Evolutionary conservation across 1,139 yeast genomes (phyloP), one percentile per base, ranked within the genome.

Genomic region (Saccharomycopsis phalli): DNA sequence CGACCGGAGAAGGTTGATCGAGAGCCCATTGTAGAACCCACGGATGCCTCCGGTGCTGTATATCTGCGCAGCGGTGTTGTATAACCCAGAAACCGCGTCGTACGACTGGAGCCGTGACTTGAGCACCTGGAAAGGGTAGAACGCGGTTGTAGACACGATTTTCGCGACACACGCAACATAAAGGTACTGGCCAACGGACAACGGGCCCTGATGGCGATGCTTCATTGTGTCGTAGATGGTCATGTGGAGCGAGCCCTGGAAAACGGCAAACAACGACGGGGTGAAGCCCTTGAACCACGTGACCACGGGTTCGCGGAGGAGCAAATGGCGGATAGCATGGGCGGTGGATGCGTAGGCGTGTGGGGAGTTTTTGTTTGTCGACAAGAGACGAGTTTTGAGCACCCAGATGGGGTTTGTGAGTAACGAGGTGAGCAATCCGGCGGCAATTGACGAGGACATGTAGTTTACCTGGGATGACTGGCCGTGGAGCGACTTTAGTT

Each of bases 391-490:
- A 0, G 98, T 91, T 59, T 91, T 91, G 31, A 86, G 59, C 3
- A 86, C 93, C 95, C 95, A 86, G 4, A 91, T 71, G 1, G 98
- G 98, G 56, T 87, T 91, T 1, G 98, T 88, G 13, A 82, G 38
- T 0, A 84, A 48, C 1, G 94, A 71, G 0, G 96, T 86, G 7
- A 76, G 53, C 23, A 77, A 53, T 0, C 98, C 98, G 0, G 97
- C 88, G 3, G 65, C 47, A 36, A 74, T 66, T 2, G 84, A 80
- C 38, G 81, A 62, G 3, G 61, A 42, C 34, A 77, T 52, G 52
- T 74, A 77, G 39, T 66, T 63, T 32, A 51, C 57, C 11, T 50
- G 45, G 37, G 58, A 59, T 10, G 11, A 10, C 11, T 23, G 27
- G 37, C 27, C 23, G 31, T 30, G 32, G 27, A 38, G 37, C 28